Evolutionary conservation across 768 basidiomycete species (phyloP).

Genomic region (Lentinula detonsa): DNA sequence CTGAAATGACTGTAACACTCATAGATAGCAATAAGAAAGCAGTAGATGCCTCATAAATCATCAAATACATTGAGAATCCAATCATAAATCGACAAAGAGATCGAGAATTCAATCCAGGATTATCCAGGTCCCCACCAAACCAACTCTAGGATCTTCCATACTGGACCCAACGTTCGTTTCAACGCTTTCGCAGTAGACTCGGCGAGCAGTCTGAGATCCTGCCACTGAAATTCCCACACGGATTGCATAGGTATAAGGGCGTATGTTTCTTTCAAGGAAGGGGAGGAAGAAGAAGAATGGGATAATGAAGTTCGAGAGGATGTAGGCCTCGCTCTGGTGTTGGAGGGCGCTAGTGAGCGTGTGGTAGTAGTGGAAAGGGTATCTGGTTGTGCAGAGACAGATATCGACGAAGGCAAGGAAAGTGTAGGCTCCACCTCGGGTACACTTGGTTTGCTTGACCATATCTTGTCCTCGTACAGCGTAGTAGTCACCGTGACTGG

Average conservation of each 20-base stretch:
- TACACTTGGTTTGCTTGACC: neutral
- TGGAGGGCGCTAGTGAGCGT: neutral
- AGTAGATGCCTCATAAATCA: neutral
- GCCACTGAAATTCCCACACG: neutral
- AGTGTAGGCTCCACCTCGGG: neutral
- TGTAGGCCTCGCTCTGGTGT: too few relatives aligned
- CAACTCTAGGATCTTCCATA: neutral
- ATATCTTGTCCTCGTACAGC: slow-evolving; percentile 3
- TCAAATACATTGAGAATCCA: neutral
- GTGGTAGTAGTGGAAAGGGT: neutral
- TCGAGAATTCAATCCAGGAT: too few relatives aligned
- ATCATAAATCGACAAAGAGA: neutral
- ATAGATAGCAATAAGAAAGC: too few relatives aligned
- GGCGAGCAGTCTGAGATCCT: slow-evolving; percentile 1
- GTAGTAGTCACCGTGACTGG: slow-evolving; percentile 8
- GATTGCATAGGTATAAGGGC: neutral
- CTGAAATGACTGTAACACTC: too few relatives aligned
- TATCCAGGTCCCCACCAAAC: slow-evolving; percentile 1
- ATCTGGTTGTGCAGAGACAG: neutral
- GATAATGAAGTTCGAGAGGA: neutral
- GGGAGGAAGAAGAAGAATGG: neutral
- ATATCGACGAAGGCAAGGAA: neutral
- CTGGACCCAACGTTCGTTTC: neutral
- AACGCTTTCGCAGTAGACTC: neutral
- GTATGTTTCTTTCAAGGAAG: neutral